phyloP scores from a whole-genome alignment of 495 filamentous ascomycete genomes.

The Cercophora sp. region DNA sequence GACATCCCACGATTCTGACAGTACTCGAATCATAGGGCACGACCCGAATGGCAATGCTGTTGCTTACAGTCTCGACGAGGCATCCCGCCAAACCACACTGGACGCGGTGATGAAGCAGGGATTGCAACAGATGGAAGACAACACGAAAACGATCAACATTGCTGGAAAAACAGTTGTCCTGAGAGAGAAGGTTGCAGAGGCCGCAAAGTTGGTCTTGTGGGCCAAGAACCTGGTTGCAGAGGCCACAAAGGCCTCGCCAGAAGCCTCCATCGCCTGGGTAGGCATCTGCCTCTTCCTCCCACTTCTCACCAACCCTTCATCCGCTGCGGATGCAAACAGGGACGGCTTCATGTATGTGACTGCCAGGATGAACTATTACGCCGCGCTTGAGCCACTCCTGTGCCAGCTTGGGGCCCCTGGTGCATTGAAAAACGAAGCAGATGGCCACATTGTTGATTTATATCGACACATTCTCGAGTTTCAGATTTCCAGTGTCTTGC shows the following conservation, averaged over 20 bases:
- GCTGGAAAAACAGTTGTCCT: neutral
- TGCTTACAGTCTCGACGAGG: neutral
- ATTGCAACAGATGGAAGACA: neutral
- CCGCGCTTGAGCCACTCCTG: slow-evolving; percentile 15
- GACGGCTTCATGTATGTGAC: slow-evolving; percentile 28
- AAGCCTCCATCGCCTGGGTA: slow-evolving; percentile 15
- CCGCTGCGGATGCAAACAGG: slow-evolving; percentile 20
- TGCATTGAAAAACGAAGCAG: neutral
- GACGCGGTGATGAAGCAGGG: neutral
- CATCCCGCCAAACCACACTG: neutral
- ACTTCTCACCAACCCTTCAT: slow-evolving; percentile 21
- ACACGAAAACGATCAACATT: neutral
- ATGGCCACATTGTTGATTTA: slow-evolving; percentile 14
- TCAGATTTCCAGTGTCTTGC: slow-evolving; percentile 22
- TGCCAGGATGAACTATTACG: slow-evolving; percentile 22
- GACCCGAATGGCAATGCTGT: no score
- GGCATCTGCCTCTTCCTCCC: slow-evolving; percentile 26
- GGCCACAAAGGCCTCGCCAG: neutral
- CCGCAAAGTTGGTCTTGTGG: neutral
- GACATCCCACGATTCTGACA: neutral
- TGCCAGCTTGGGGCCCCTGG: neutral
- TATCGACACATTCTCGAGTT: slow-evolving; percentile 27
- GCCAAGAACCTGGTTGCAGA: neutral
- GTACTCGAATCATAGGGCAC: neutral
- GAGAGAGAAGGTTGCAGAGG: neutral